Evolutionary conservation across 257 asterid species (phyloP).

Genomic region (Mentha longifolia): DNA sequence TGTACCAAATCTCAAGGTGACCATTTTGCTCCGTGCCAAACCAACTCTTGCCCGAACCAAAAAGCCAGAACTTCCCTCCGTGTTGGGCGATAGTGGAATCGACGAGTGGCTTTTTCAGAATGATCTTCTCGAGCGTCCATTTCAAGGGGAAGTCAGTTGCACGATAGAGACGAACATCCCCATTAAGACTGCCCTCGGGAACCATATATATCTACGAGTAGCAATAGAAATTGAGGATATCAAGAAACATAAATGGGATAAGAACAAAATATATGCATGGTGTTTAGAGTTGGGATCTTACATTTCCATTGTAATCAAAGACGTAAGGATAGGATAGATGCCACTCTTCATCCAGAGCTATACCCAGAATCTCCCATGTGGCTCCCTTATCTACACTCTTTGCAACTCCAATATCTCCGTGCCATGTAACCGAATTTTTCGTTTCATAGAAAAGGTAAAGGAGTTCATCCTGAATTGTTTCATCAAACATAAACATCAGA

Average conservation of each 20-base stretch:
- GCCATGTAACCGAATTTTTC: constrained; percentile 80
- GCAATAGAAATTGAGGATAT: neutral
- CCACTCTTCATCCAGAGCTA: constrained; percentile 92
- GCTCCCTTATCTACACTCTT: constrained; percentile 80
- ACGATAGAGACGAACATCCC: constrained; percentile 92
- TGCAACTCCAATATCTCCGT: constrained; percentile 97
- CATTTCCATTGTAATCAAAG: constrained; percentile 80
- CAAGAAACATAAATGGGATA: neutral
- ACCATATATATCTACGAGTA: constrained; percentile 79
- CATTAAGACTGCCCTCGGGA: constrained; percentile 88
- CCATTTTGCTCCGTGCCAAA: constrained; percentile 73
- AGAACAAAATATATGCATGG: neutral
- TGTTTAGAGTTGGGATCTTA: constrained; percentile 45
- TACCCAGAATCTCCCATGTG: constrained; percentile 89
- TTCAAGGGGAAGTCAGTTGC: constrained; percentile 78
- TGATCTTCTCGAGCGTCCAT: constrained; percentile 70
- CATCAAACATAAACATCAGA: constrained; percentile 32
- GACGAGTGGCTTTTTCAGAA: constrained; percentile 69
- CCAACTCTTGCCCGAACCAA: constrained; percentile 84
- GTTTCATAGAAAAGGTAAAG: constrained; percentile 82
- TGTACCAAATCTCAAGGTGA: constrained; percentile 83
- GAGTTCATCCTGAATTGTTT: constrained; percentile 67
- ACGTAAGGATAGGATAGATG: constrained; percentile 93
- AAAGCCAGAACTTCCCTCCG: constrained; percentile 83
- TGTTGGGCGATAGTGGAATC: constrained; percentile 70